Evolutionary conservation across 2,329 filamentous ascomycete genomes (phyloP).

Genomic region (Neofusicoccum sp.): DNA sequence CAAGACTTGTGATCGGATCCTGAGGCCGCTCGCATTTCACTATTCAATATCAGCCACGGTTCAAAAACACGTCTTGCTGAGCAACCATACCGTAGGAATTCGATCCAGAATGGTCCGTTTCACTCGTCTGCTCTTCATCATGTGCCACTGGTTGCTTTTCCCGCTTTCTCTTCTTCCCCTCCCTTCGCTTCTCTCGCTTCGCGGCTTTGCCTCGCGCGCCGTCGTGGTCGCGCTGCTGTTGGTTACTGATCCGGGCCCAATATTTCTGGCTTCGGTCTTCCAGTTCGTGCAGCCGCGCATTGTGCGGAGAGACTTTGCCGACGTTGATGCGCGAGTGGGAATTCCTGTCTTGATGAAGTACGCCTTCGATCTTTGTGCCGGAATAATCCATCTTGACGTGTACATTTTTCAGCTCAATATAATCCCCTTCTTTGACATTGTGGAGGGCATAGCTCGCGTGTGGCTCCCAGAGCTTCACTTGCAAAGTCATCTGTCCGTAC

Average conservation of each 20-base stretch:
- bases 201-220: conserved; percentile 30
- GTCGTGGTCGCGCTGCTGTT: neutral
- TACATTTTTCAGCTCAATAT: conserved; percentile 69
- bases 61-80: too few relatives aligned
- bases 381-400: conserved; percentile 56
- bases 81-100: conserved; percentile 44
- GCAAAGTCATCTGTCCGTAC: conserved; percentile 68
- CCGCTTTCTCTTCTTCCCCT: conserved; percentile 32
- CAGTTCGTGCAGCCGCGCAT: conserved; percentile 54
- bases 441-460: conserved; percentile 61
- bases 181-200: conserved; percentile 37
- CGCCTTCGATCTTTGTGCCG: conserved; percentile 64
- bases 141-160: conserved; percentile 31
- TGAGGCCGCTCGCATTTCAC: conserved; percentile 1
- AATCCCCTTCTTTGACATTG: conserved; percentile 57
- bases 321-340: conserved; percentile 58
- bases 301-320: conserved; percentile 45
- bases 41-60: neutral
- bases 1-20: neutral
- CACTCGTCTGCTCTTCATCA: conserved; percentile 25
- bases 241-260: neutral
- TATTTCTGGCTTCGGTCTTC: neutral
- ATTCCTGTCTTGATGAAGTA: conserved; percentile 60
- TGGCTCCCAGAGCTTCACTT: conserved; percentile 67
- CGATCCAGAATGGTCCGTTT: neutral